Evolutionary conservation across 345 rosid species (phyloP).

Genomic region (Noccaea bulbosa): DNA sequence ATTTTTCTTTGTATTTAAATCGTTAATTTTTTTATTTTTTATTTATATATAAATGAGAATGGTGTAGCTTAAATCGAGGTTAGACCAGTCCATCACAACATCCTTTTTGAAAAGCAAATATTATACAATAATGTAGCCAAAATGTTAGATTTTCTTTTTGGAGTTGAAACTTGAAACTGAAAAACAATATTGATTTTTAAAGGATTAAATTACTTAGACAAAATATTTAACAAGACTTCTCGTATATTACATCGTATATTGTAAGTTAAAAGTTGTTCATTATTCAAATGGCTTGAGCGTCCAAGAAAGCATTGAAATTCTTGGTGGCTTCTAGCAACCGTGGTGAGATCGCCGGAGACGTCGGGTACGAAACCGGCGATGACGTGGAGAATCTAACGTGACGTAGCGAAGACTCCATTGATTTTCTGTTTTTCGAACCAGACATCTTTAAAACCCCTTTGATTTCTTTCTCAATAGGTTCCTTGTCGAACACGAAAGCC

Average conservation of each 20-base stretch:
- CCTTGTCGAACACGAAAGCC: constrained; percentile 69
- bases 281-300: constrained; percentile 64
- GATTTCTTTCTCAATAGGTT: constrained; percentile 50
- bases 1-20: not conserved
- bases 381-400: constrained; percentile 78
- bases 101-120: not conserved
- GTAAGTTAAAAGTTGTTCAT: constrained; percentile 7
- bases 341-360: constrained; percentile 69
- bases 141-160: not conserved
- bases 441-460: constrained; percentile 62
- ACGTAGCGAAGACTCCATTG: constrained; percentile 55
- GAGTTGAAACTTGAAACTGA: not conserved
- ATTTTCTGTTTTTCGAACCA: constrained; percentile 54
- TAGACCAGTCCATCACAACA: not conserved
- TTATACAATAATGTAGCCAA: not conserved
- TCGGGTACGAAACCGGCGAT: constrained; percentile 56
- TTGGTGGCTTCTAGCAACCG: constrained; percentile 58
- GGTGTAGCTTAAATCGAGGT: no score
- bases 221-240: constrained; percentile 23
- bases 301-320: constrained; percentile 63
- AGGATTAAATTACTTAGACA: not conserved
- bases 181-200: not conserved
- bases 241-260: not conserved
- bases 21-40: not conserved
- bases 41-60: no score